Evolutionary conservation across 768 basidiomycete genomes (phyloP).

Genomic region (Boletus patriciae): DNA sequence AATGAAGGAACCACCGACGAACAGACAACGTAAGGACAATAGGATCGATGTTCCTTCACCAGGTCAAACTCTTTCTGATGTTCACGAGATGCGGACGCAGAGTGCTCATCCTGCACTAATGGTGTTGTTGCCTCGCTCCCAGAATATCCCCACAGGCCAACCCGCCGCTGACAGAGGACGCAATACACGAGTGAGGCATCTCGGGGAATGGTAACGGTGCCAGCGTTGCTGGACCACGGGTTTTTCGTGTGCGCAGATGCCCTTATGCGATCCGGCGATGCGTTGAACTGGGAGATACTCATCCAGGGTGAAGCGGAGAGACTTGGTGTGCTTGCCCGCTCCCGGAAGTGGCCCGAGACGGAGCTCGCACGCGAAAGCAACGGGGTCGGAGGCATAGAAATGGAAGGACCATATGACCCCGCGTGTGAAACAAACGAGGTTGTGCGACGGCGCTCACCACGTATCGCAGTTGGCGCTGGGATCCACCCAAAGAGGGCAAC

Average conservation of each 20-base stretch:
- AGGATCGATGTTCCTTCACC: constrained; percentile 78
- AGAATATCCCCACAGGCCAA: constrained; percentile 76
- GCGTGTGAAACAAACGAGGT: constrained; percentile 27
- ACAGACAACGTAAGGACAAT: constrained; percentile 79
- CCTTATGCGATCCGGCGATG: constrained; percentile 15
- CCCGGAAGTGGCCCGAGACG: constrained; percentile 24
- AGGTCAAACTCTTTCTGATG: constrained; percentile 62
- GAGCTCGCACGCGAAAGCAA: constrained; percentile 35
- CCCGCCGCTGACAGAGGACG: constrained; percentile 69
- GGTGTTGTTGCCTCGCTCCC: constrained; percentile 19
- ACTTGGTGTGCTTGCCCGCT: constrained; percentile 20
- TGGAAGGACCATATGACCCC: constrained; percentile 29
- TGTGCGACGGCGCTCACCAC: constrained; percentile 10
- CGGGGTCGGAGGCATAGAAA: constrained; percentile 33
- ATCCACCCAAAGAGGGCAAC: constrained; percentile 53
- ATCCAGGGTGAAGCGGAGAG: constrained; percentile 22
- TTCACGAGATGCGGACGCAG: constrained; percentile 21
- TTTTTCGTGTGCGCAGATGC: constrained; percentile 9
- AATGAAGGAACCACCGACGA: constrained; percentile 65
- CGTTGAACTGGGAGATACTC: constrained; percentile 19
- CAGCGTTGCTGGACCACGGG: not conserved
- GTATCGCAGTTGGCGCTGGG: constrained; percentile 32
- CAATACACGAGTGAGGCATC: constrained; percentile 64
- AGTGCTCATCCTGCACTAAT: constrained; percentile 12
- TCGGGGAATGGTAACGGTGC: constrained; percentile 13